Evolutionary conservation across 148 eudicot genomes (phyloP).

Genomic region (Rhododendron griersonianum): DNA sequence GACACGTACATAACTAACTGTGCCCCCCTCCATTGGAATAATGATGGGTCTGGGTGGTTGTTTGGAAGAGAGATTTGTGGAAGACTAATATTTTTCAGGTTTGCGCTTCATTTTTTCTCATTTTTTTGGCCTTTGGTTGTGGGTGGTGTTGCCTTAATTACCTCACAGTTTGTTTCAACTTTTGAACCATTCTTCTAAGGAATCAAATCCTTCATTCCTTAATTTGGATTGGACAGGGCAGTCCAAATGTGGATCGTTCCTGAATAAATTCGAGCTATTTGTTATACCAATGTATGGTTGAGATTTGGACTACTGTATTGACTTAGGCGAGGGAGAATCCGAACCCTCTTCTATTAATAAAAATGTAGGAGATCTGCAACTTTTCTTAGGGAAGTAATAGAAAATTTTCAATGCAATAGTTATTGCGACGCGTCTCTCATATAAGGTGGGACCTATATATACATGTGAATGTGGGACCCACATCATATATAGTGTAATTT

Average conservation of each 20-base stretch:
- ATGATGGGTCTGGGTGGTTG: neutral
- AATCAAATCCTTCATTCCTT: too few relatives aligned
- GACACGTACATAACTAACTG: neutral
- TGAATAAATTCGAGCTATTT: too few relatives aligned
- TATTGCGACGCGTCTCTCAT: too few relatives aligned
- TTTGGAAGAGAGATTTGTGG: slow-evolving; percentile 3
- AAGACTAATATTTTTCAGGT: neutral
- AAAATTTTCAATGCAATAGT: too few relatives aligned
- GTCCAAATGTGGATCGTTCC: too few relatives aligned
- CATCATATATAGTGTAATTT: too few relatives aligned
- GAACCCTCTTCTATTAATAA: neutral
- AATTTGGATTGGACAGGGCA: neutral
- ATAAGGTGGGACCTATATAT: too few relatives aligned
- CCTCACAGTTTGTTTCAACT: neutral
- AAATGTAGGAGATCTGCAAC: neutral
- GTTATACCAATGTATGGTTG: too few relatives aligned
- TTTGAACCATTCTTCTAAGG: neutral
- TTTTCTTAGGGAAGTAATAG: neutral
- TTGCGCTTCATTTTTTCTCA: neutral
- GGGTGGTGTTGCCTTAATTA: neutral
- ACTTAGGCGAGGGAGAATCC: too few relatives aligned
- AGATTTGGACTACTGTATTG: too few relatives aligned
- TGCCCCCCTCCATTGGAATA: neutral
- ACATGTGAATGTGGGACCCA: too few relatives aligned
- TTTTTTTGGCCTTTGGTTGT: neutral